These are phyloP conservation scores for Haematococcus lacustris DNA, from an alignment of 139 green algal genomes.

Conservation along the genomic window DNA sequence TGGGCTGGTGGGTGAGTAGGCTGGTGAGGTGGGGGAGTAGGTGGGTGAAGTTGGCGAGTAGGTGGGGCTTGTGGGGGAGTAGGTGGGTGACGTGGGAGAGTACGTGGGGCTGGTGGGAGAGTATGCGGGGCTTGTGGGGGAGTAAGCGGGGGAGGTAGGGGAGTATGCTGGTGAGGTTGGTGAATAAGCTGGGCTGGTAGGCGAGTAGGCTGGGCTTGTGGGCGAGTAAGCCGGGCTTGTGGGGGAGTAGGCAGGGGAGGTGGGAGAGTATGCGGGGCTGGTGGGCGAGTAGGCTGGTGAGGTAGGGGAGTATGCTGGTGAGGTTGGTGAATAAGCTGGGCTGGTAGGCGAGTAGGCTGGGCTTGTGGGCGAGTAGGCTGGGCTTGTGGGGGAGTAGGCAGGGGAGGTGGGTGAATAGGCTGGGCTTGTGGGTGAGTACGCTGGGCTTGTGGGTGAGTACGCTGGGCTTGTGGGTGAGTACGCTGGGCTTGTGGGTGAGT, in stretches of 20 bases:
- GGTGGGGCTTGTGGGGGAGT: conserved; percentile 55
- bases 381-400: conserved; percentile 38
- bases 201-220: no score
- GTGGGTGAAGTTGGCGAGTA: no score
- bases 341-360: conserved; percentile 46
- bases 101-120: conserved; percentile 46
- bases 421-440: conserved; percentile 57
- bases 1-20: no score
- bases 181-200: conserved; percentile 51
- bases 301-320: conserved; percentile 47
- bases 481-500: conserved; percentile 26
- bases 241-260: conserved; percentile 46
- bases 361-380: conserved; percentile 48
- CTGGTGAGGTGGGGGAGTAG: no score
- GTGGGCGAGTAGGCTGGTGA: conserved; percentile 37
- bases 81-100: conserved; percentile 36
- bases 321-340: conserved; percentile 46
- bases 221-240: conserved; percentile 42
- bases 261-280: conserved; percentile 51
- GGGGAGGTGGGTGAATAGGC: conserved; percentile 43
- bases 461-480: no score
- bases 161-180: conserved; percentile 58
- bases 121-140: conserved; percentile 35
- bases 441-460: conserved; percentile 51
- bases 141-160: conserved; percentile 40